Base-by-base conservation (phyloP, 1,284 basidiomycete genomes). In the Malassezia brasiliensis region DNA sequence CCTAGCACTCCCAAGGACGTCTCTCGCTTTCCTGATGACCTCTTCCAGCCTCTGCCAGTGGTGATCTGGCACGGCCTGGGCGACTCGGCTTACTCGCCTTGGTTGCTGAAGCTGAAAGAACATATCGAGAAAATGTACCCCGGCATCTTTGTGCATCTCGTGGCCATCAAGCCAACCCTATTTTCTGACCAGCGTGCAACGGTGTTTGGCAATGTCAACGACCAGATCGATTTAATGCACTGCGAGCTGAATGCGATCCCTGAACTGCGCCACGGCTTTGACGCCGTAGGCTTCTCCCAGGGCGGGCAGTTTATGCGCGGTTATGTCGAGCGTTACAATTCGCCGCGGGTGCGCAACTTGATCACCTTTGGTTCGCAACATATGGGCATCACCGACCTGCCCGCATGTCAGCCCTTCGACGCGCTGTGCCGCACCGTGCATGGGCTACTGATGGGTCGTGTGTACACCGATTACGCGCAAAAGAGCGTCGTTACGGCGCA, bases 41-140 rank as follows among this genome's bases (percentile, higher is more conserved):
- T 32, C 2, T 31, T 32, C 5, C 31, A 25, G 12, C 47, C 50
- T 1, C 25, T 62, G 32, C 67, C 66, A 9, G 62, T 96, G 37
- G 91, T 94, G 34, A 78, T 96, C 56, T 96, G 91, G 93, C 93
- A 98, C 77, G 93, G 93, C 6, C 79, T 96, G 40, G 90, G 87
- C 77, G 81, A 82, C 69, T 78, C 78, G 30, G 77, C 77, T 20
- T 74, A 77, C 42, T 76, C 77, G 1, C 63, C 74, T 8, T 77
- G 76, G 9, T 76, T 80, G 61, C 49, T 84, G 83, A 78, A 83
- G 49, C 86, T 93, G 67, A 80, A 82, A 50, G 76, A 79, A 2
- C 76, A 81, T 58, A 81, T 94, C 64, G 80, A 85, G 71, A 77
- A 80, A 0, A 79, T 86, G 22, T 83, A 90, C 75, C 85, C 85